phyloP scores from a whole-genome alignment of 495 filamentous ascomycete genomes.

The Penicillium canescens region DNA sequence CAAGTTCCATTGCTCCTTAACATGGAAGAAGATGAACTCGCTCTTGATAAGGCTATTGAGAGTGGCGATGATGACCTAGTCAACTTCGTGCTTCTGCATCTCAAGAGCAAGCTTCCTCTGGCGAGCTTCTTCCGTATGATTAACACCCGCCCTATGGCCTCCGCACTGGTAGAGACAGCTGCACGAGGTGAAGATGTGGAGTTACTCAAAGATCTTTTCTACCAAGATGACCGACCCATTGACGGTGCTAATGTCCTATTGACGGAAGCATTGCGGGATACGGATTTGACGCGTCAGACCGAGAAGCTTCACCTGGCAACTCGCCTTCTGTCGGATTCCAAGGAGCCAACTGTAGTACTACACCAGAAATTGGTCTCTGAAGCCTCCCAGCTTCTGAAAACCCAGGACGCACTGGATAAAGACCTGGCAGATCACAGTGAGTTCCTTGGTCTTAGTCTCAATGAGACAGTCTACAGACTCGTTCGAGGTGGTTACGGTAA shows the following conservation, averaged over 20 bases:
- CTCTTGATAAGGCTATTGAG: constrained; percentile 95
- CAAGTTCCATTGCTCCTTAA: constrained; percentile 92
- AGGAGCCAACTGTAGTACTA: constrained; percentile 65
- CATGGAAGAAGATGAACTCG: constrained; percentile 95
- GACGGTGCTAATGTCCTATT: constrained; percentile 89
- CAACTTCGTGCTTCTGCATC: constrained; percentile 81
- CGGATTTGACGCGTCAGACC: constrained; percentile 57
- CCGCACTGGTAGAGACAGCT: constrained; percentile 83
- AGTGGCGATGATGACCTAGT: constrained; percentile 93
- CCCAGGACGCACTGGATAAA: constrained; percentile 81
- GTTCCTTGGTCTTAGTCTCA: constrained; percentile 80
- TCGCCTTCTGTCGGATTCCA: constrained; percentile 79
- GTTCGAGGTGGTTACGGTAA: constrained; percentile 73
- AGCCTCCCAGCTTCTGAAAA: constrained; percentile 71
- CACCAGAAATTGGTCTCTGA: constrained; percentile 79
- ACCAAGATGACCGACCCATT: constrained; percentile 90
- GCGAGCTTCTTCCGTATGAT: constrained; percentile 92
- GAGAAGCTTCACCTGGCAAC: constrained; percentile 87
- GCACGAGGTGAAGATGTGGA: constrained; percentile 76
- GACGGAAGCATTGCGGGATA: constrained; percentile 71
- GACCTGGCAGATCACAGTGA: constrained; percentile 66
- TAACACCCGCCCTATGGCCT: constrained; percentile 81
- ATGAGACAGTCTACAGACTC: constrained; percentile 87
- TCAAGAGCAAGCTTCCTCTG: constrained; percentile 88
- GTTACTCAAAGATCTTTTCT: constrained; percentile 92